phyloP scores from a whole-genome alignment of 1,284 basidiomycete genomes.

The Vanrija sp. region DNA sequence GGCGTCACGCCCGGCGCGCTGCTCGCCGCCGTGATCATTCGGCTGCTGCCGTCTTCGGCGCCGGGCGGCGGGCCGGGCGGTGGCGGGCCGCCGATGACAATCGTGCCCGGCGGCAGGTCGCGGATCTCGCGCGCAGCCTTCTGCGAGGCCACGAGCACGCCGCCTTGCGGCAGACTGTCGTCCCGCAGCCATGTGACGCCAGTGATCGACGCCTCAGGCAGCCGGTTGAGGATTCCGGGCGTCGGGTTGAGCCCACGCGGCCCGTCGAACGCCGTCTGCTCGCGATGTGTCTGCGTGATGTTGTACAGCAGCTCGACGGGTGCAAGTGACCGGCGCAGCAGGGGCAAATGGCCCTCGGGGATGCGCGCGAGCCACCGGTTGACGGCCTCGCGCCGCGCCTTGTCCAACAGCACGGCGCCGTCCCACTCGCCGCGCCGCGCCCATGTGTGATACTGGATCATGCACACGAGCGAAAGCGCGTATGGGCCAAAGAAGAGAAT shows the following conservation, averaged over 20 bases:
- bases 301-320: conserved; percentile 15
- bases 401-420: conserved; percentile 24
- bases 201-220: conserved; percentile 24
- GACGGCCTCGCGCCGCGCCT: conserved; percentile 15
- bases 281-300: conserved; percentile 9
- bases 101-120: conserved; percentile 29
- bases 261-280: conserved; percentile 10
- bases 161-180: conserved; percentile 21
- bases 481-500: conserved; percentile 26
- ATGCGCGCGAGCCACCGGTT: conserved; percentile 16
- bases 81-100: conserved; percentile 25
- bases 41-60: no score
- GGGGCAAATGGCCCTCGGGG: conserved; percentile 14
- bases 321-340: conserved; percentile 19
- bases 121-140: conserved; percentile 29
- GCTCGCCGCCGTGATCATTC: no score
- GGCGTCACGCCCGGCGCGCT: no score
- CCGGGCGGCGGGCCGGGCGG: no score
- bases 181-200: conserved; percentile 30
- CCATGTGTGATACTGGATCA: conserved; percentile 23
- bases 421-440: conserved; percentile 31
- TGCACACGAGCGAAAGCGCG: conserved; percentile 16
- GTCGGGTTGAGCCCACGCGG: conserved; percentile 30
- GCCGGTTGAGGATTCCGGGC: conserved; percentile 25
- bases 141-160: conserved; percentile 27